Percentiles rank a stretch among this genome's conserved stretches.
These are phyloP conservation scores for Rosellinia necatrix DNA, from an alignment of 2,329 filamentous ascomycete genomes.

Conservation along the genomic window DNA sequence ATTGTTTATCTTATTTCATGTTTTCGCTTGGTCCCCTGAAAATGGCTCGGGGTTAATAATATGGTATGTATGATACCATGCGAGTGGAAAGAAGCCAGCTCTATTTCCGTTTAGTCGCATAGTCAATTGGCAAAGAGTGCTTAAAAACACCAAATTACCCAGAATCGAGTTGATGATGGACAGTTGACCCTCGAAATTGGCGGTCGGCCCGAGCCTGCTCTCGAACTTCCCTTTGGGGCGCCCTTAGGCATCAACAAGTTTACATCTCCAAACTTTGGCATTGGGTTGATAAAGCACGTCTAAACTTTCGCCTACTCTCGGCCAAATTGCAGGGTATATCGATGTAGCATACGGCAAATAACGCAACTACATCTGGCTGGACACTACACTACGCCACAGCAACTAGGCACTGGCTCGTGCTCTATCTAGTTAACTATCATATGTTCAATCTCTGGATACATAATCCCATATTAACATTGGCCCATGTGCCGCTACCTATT, in stretches of 20 bases:
- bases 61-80: too few species aligned
- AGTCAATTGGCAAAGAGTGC: neutral
- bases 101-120: neutral
- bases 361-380: neutral
- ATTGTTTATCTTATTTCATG: too few species aligned
- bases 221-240: conserved; percentile 25
- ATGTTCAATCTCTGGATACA: too few species aligned
- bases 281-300: neutral
- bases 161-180: too few species aligned
- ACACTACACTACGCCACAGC: too few species aligned
- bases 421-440: too few species aligned
- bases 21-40: too few species aligned
- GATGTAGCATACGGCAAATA: conserved; percentile 14
- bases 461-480: too few species aligned
- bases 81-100: neutral
- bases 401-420: too few species aligned
- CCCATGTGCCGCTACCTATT: too few species aligned
- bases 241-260: conserved; percentile 13
- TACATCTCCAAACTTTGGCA: neutral
- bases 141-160: neutral
- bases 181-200: neutral
- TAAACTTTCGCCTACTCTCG: neutral
- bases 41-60: too few species aligned
- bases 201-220: conserved; percentile 25
- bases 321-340: neutral